phyloP scores from a whole-genome alignment of 441 rosid genomes.

The Metrosideros polymorpha region DNA sequence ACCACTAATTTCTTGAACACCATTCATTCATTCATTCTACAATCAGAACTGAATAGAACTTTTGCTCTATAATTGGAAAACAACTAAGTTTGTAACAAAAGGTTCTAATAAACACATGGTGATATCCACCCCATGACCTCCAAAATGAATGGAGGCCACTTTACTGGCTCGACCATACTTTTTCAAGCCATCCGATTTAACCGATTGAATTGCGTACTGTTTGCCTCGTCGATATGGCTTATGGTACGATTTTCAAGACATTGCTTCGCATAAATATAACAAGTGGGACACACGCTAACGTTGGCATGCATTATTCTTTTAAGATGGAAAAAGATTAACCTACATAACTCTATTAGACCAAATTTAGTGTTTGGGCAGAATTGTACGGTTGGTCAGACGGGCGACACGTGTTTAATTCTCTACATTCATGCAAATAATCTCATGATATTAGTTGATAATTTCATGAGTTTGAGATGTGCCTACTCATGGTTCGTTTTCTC shows the following conservation, averaged over 20 bases:
- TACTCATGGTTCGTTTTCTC: neutral
- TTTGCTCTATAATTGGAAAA: neutral
- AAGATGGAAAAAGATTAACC: neutral
- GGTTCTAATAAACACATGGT: neutral
- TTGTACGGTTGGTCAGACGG: too few species aligned
- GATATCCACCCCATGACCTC: neutral
- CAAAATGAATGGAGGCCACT: neutral
- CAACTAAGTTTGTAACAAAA: neutral
- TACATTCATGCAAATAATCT: neutral
- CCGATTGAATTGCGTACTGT: too few species aligned
- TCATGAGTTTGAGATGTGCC: neutral
- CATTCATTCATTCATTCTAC: neutral
- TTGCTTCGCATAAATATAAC: neutral
- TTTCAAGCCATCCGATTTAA: neutral
- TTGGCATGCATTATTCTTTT: neutral
- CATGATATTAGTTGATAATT: neutral
- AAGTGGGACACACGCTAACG: neutral
- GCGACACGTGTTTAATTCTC: neutral
- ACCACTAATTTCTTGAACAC: neutral
- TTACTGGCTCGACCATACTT: neutral
- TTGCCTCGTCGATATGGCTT: neutral
- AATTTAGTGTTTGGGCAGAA: neutral
- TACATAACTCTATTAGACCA: neutral
- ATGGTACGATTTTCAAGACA: neutral
- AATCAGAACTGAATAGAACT: neutral